Evolutionary conservation across 148 eudicot genomes (phyloP), one percentile per base, ranked within the genome.

Genomic region (Rhododendron mucronatum): DNA sequence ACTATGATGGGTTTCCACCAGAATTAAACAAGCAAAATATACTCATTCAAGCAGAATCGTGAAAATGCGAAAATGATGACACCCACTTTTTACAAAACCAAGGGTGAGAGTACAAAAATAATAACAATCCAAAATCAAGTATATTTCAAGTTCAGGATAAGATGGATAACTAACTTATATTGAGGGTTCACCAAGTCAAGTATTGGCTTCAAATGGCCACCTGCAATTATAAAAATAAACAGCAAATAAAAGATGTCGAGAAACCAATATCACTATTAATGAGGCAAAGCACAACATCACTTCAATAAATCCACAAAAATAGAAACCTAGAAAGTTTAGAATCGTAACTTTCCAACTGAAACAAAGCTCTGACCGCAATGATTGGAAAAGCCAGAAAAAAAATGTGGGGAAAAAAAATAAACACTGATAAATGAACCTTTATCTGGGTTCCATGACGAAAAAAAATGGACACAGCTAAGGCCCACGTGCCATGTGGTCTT

Each of bases 181-280:
- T 97, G 99, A 82, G 98, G 99, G 91, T 94, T 97, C 88, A 88
- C 89, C 89, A 97, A 88, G 88, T 93, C 94, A 82, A 97, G 87
- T 51, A 91, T 89, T 26, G 98, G 95, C 88, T 94, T 91, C 91
- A 92, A 83, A 86, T 85, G 85, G 90, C 89, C 77, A 81, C 95
- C 99, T 96, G 94, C 83, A 76, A 91, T 88, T 30, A 91, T 48
- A 85, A 82, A 83, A 87, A 85, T 74, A 87, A 82, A 84, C 53
- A 55, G n/a, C 18, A 73, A 48, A 86, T 13, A 81, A n/a, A 83
- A 76, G 33, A 84, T 55, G 55, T 20, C 28, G 73, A 53, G 50
- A 35, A 73, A 63, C 21, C 77, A 8, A 45, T 44, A 45, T 11
- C 5, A 63, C 41, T 28, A 45, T 61, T 4, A 26, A 41, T 39